Evolutionary conservation across 257 asterid species (phyloP), one percentile per base, ranked within the genome.

Genomic region (Jacaranda mimosifolia): DNA sequence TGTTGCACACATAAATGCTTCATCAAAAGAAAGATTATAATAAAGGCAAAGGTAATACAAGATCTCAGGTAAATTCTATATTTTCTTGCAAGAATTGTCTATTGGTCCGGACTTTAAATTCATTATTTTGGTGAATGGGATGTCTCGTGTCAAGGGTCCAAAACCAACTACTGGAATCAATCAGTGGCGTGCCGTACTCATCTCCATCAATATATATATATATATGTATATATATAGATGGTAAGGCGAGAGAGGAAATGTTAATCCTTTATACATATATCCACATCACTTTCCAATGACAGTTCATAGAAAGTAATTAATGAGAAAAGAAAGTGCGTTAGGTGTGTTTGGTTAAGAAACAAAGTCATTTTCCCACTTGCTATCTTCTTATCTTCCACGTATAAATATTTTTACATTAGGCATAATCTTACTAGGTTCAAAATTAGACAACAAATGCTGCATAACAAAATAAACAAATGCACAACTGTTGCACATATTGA

Each of bases 271-370:
- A 8, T 42, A 42, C 9, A 42, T 42, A 42, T 32, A 4, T 51
- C 68, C 6, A 11, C 9, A 77, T 81, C 81, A 38, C 74, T 85
- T 75, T 76, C 82, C 51, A 72, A 35, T 71, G 80, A 79, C 68
- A 60, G 58, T 60, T 78, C 43, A 70, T 11, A 58, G 72, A 77
- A 70, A 65, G 32, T 26, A 26, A 26, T 26, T 64, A 81, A 83
- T 77, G 71, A 63, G 73, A 72, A 26, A 82, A 78, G 66, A 84
- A 81, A 66, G 49, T 13, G 59, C 68, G 85, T 80, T 83, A 78
- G 87, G 90, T 80, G 32, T 8, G 82, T 80, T 83, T 80, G 85
- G 88, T 81, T 59, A 79, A 42, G 66, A 55, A 83, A 39, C 56
- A 38, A 65, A 60, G 68, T 79, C 45, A 77, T 74, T 74, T 67